Evolutionary conservation across 495 filamentous ascomycete genomes (phyloP).

Genomic region (Tuber indicum): DNA sequence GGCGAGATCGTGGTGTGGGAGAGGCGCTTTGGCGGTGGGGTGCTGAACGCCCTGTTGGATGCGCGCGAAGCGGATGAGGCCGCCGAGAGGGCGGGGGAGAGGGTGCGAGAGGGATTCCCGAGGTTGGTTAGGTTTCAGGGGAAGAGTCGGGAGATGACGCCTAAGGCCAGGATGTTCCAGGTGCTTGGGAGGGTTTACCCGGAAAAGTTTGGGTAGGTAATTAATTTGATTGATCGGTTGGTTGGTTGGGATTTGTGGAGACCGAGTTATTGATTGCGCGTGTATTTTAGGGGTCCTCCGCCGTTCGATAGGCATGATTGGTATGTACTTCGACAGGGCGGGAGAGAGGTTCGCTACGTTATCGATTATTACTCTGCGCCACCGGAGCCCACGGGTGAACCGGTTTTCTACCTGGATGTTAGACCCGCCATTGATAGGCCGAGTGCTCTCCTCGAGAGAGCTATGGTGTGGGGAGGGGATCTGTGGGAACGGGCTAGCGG

Average conservation of each 20-base stretch:
- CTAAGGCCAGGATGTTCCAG: constrained; percentile 77
- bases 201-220: constrained; percentile 61
- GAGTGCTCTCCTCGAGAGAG: constrained; percentile 69
- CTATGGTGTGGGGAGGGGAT: constrained; percentile 85
- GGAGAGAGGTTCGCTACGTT: constrained; percentile 77
- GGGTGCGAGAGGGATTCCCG: constrained; percentile 45
- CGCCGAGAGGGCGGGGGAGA: constrained; percentile 43
- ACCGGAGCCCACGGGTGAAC: constrained; percentile 81
- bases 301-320: constrained; percentile 99
- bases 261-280: constrained; percentile 17
- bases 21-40: constrained; percentile 58
- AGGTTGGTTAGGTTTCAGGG: constrained; percentile 80
- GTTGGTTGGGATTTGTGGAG: not conserved
- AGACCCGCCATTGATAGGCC: constrained; percentile 83
- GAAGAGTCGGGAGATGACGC: constrained; percentile 77
- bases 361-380: constrained; percentile 95
- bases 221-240: not conserved
- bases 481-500: constrained; percentile 89
- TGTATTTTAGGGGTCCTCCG: constrained; percentile 55
- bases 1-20: constrained; percentile 90
- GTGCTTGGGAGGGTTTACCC: constrained; percentile 71
- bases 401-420: constrained; percentile 97
- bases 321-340: constrained; percentile 66
- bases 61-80: constrained; percentile 46
- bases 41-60: constrained; percentile 44